Conservation (phyloP, 345 rosid species). For the Hibiscus trionum region DNA sequence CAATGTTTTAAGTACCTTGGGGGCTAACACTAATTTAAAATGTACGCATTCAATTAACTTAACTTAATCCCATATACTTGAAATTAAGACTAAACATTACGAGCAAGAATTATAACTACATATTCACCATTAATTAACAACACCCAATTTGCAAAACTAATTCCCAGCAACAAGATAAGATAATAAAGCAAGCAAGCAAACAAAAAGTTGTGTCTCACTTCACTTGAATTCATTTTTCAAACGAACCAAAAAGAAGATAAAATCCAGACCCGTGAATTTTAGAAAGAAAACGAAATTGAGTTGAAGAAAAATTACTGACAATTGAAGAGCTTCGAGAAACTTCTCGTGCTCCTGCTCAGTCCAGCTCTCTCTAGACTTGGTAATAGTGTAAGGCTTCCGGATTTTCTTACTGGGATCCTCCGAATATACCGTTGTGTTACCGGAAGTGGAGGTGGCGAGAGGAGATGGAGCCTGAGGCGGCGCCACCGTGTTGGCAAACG, state of each 20-base stretch:
- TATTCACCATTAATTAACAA: neutral
- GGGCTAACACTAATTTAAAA: neutral
- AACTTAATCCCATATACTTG: no score
- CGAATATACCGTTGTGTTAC: conserved; percentile 16
- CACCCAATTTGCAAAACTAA: neutral
- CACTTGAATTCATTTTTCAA: neutral
- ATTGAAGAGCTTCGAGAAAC: conserved; percentile 88
- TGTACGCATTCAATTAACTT: neutral
- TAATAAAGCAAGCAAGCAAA: no score
- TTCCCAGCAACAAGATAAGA: neutral
- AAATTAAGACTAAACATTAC: neutral
- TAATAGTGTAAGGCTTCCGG: conserved; percentile 83
- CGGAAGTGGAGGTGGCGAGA: conserved; percentile 1
- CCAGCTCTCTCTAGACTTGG: conserved; percentile 96
- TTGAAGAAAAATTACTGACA: conserved; percentile 36
- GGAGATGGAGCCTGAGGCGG: conserved; percentile 8
- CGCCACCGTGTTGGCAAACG: neutral
- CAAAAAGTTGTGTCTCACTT: neutral
- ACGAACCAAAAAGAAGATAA: neutral
- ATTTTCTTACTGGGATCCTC: conserved; percentile 66
- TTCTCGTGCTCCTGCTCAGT: conserved; percentile 89
- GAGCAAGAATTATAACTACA: neutral
- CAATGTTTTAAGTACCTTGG: neutral
- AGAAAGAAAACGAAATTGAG: neutral
- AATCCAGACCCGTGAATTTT: neutral